These are phyloP conservation scores for Rhodotorula glutinis DNA, from an alignment of 1,284 basidiomycete genomes.

Conservation along the genomic window DNA sequence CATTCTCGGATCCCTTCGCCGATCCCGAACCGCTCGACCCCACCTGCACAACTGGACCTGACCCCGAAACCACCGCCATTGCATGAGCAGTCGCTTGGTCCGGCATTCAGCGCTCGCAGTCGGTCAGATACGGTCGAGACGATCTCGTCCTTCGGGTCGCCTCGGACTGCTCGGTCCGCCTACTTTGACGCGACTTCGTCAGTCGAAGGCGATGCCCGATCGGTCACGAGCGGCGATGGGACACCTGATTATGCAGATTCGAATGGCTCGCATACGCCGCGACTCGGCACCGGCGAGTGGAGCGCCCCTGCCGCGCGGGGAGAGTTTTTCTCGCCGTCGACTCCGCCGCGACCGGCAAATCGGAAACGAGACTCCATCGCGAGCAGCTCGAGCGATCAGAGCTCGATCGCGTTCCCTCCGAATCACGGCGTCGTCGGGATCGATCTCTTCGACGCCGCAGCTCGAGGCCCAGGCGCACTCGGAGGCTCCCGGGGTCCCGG, in stretches of 20 bases:
- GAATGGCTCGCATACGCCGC: not conserved
- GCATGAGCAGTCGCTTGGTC: not conserved
- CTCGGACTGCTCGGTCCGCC: slow-evolving; percentile 7
- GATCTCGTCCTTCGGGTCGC: slow-evolving; percentile 1
- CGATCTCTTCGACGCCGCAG: slow-evolving; percentile 4
- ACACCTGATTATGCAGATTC: not conserved
- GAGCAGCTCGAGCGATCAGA: not conserved
- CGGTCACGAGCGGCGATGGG: not conserved
- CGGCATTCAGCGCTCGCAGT: not conserved
- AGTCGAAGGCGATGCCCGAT: not conserved
- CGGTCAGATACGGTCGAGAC: not conserved
- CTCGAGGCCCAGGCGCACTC: not conserved
- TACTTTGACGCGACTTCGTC: slow-evolving; percentile 21
- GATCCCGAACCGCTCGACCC: not conserved
- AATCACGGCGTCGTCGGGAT: slow-evolving; percentile 19
- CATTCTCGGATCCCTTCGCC: not conserved
- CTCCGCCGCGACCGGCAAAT: too few relatives aligned
- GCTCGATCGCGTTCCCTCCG: slow-evolving; percentile 19
- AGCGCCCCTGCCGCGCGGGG: not conserved
- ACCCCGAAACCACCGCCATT: not conserved
- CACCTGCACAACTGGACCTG: not conserved
- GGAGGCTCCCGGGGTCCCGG: not conserved
- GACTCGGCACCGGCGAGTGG: not conserved
- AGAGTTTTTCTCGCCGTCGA: too few relatives aligned
- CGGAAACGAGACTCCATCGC: not conserved